A percentile compares a stretch with the other conserved stretches of the same genome.
These are phyloP conservation scores for Daldinia eschscholtzii DNA, from an alignment of 2,329 filamentous ascomycete genomes.

Conservation along the genomic window DNA sequence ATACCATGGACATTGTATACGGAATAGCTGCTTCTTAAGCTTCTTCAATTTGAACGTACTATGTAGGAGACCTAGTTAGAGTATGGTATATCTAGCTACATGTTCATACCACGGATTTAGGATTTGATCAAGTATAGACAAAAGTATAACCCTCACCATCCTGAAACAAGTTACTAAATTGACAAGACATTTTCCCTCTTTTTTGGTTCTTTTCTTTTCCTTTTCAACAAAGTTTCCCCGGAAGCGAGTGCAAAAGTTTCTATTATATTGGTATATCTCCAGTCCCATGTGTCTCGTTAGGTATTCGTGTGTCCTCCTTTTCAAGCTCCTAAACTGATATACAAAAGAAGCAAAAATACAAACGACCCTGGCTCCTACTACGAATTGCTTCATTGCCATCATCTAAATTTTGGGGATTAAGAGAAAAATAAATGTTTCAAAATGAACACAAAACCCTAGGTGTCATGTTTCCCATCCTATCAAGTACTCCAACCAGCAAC, in stretches of 20 bases:
- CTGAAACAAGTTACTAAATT: neutral
- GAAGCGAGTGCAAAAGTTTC: constrained; percentile 18
- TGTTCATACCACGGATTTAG: neutral
- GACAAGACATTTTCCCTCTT: neutral
- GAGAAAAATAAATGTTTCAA: constrained; percentile 12
- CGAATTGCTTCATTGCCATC: constrained; percentile 42
- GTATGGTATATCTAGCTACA: neutral
- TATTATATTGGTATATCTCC: constrained; percentile 31
- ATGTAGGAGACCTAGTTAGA: too few relatives aligned
- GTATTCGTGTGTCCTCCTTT: neutral
- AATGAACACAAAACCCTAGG: constrained; percentile 11
- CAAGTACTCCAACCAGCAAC: constrained; percentile 50
- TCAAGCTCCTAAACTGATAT: neutral
- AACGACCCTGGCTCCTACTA: neutral
- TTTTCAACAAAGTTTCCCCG: neutral
- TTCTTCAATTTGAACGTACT: neutral
- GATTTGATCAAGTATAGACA: neutral
- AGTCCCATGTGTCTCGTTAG: constrained; percentile 13
- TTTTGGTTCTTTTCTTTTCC: too few relatives aligned
- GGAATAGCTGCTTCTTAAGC: neutral
- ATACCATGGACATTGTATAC: neutral
- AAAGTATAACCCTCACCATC: neutral
- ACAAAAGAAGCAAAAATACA: neutral
- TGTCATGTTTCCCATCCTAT: constrained; percentile 8
- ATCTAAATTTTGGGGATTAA: constrained; percentile 18